phyloP scores from a whole-genome alignment of 805 yeast species.

The Metschnikowia santaceciliae region DNA sequence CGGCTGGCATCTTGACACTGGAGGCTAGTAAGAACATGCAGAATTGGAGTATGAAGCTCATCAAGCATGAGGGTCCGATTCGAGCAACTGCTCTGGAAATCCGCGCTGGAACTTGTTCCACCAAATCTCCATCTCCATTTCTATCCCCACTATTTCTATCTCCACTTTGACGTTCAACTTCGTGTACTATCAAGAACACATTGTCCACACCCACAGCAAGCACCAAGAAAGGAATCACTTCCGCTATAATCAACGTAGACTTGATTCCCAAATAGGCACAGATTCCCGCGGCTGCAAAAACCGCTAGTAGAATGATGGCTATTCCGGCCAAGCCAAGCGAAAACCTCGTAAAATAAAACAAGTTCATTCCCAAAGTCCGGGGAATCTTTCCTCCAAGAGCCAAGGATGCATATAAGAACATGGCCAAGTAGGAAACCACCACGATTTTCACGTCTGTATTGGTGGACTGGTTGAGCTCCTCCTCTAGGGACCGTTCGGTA shows the following conservation, averaged over 20 bases:
- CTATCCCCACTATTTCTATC: slow-evolving; percentile 27
- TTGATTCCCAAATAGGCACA: slow-evolving; percentile 74
- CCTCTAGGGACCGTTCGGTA: slow-evolving; percentile 79
- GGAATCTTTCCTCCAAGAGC: slow-evolving; percentile 67
- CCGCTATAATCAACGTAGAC: slow-evolving; percentile 90
- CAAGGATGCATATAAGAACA: slow-evolving; percentile 85
- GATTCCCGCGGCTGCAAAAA: slow-evolving; percentile 76
- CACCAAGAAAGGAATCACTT: slow-evolving; percentile 90
- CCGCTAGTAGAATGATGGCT: slow-evolving; percentile 73
- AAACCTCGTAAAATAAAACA: slow-evolving; percentile 55
- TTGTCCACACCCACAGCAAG: slow-evolving; percentile 97
- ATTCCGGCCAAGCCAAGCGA: slow-evolving; percentile 83
- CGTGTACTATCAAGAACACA: slow-evolving; percentile 81
- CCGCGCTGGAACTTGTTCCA: background rate
- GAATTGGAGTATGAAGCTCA: slow-evolving; percentile 76
- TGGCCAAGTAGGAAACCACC: slow-evolving; percentile 68
- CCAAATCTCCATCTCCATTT: no score
- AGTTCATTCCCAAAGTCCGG: slow-evolving; percentile 24
- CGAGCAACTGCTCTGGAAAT: slow-evolving; percentile 62
- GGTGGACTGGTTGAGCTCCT: slow-evolving; percentile 78
- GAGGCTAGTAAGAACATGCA: slow-evolving; percentile 77
- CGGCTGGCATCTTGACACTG: slow-evolving; percentile 92
- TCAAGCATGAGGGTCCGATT: slow-evolving; percentile 83
- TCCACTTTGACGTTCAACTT: slow-evolving; percentile 54
- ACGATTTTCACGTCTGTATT: slow-evolving; percentile 74